Base-by-base conservation (phyloP, 495 filamentous ascomycete genomes). In the Hapsidospora chrysogenum region DNA sequence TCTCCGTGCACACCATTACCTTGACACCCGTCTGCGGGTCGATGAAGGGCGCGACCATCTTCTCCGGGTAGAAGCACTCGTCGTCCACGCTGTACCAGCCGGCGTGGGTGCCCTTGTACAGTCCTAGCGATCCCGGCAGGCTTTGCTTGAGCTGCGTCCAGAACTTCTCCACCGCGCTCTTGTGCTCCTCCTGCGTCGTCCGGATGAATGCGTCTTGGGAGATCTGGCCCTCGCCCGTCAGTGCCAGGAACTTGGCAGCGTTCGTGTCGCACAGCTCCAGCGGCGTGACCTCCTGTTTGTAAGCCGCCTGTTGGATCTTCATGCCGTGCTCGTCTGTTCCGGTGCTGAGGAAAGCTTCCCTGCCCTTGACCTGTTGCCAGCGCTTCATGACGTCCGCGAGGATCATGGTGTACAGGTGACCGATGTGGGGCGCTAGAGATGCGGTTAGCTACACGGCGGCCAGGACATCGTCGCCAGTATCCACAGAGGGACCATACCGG, bases 321-420 rank as follows among this genome's bases (percentile, higher is more conserved):
- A 92, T 85, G 13, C 89, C 89, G 51, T 97, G 86, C 50, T 97
- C 89, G 53, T 97, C 89, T n/a, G 85, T 94, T 19, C 89, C 89
- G 0, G 92, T 97, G 47, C 76, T 72, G 4, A 96, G 60, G 42
- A 84, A 63, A 2, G 86, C 81, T 29, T 62, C 57, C 7, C 48
- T 50, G 3, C 84, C 83, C 31, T 74, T 58, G 11, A 95, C 61
- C n/a, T 68, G 56, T 46, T 92, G 77, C 85, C 85, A 97, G 56
- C 89, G 69, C 54, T 95, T 96, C 45, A 94, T 57, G 42, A 93
- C 73, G 54, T 97, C 89, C 35, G 84, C 67, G 33, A 96, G 64
- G 44, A 96, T 63, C 73, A 95, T 83, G 14, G 82, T 82, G 52
- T 92, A 96, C 22, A 97, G 62, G 51, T 97, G 92, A 36, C 89